Conservation (phyloP, 371 early-diverging fungal species). For the Zychaea mexicana region DNA sequence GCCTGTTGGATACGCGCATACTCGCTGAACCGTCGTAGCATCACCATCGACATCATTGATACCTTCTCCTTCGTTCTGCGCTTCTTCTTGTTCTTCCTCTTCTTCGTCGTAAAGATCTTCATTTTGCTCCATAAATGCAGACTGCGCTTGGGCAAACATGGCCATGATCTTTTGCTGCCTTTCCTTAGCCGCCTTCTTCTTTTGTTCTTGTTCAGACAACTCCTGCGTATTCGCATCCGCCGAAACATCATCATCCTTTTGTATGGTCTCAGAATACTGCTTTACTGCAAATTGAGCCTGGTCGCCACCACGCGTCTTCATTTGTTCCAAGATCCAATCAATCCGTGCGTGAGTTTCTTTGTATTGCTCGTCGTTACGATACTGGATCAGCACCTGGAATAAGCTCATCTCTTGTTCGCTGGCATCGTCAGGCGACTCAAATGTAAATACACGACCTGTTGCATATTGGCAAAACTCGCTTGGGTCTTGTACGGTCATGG, state of each 20-base stretch:
- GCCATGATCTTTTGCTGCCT: slow-evolving; percentile 89
- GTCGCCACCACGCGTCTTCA: slow-evolving; percentile 7
- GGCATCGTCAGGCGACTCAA: slow-evolving; percentile 3
- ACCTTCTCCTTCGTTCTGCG: slow-evolving; percentile 4
- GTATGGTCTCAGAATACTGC: background rate
- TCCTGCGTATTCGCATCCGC: slow-evolving; percentile 6
- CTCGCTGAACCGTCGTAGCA: slow-evolving; percentile 22
- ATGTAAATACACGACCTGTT: background rate
- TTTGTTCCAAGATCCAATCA: slow-evolving; percentile 31
- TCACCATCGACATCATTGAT: background rate
- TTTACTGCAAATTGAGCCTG: background rate
- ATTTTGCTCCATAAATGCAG: slow-evolving; percentile 84
- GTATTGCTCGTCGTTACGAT: slow-evolving; percentile 36
- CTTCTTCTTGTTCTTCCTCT: slow-evolving; percentile 39
- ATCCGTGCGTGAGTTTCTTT: slow-evolving; percentile 32
- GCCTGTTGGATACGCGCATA: slow-evolving; percentile 76
- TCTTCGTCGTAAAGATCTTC: slow-evolving; percentile 68
- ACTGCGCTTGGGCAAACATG: slow-evolving; percentile 87
- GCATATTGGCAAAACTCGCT: background rate
- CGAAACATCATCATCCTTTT: background rate
- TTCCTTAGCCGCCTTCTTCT: slow-evolving; percentile 81
- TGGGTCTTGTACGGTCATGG: slow-evolving; percentile 48
- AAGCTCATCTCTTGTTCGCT: slow-evolving; percentile 20
- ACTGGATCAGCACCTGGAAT: slow-evolving; percentile 33
- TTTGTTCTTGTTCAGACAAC: slow-evolving; percentile 67